Evolutionary conservation across 257 asterid species (phyloP).

Genomic region (Penstemon barbatus): DNA sequence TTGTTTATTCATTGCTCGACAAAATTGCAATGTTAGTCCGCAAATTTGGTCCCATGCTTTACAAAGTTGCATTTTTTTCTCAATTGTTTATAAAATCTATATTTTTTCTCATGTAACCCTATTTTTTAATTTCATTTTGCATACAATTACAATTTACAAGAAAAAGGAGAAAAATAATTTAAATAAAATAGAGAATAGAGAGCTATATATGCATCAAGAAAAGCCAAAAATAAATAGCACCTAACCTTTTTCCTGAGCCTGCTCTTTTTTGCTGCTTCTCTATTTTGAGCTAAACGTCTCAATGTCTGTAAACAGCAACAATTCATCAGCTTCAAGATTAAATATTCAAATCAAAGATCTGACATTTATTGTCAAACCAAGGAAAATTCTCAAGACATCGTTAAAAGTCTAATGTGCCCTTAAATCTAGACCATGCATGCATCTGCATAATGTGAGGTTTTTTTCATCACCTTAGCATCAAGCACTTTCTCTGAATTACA

Average conservation of each 20-base stretch:
- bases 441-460: constrained; percentile 25
- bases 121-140: no score
- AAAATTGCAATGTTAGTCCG: no score
- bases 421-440: constrained; percentile 30
- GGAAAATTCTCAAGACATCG: neutral
- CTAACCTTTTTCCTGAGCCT: constrained; percentile 88
- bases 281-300: constrained; percentile 95
- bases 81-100: no score
- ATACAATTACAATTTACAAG: no score
- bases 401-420: neutral
- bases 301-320: constrained; percentile 53
- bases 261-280: constrained; percentile 98
- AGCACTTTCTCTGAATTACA: constrained; percentile 63
- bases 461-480: constrained; percentile 76
- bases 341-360: neutral
- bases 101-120: no score
- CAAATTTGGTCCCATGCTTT: no score
- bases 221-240: neutral
- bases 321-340: constrained; percentile 15
- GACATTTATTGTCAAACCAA: neutral
- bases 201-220: no score
- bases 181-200: no score
- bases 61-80: no score
- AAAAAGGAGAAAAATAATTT: no score
- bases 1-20: no score